phyloP scores from a whole-genome alignment of 1,284 basidiomycete species.

The Chondrostereum purpureum region DNA sequence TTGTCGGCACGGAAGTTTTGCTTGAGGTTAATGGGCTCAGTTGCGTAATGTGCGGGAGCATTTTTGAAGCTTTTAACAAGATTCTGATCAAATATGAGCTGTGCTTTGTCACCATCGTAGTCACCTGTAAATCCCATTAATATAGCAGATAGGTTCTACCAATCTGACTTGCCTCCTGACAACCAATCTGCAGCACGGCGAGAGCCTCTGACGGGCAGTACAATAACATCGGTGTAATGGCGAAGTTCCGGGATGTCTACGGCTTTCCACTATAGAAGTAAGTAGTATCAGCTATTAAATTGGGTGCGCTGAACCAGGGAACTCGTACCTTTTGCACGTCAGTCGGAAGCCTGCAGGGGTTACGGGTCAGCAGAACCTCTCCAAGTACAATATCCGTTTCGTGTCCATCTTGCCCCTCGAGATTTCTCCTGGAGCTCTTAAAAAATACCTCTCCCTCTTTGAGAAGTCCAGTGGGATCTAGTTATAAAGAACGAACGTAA shows the following conservation, averaged over 20 bases:
- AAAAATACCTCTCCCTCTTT: conserved; percentile 40
- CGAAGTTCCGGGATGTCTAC: conserved; percentile 38
- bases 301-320: background rate
- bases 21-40: conserved; percentile 35
- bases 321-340: conserved; percentile 47
- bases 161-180: conserved; percentile 33
- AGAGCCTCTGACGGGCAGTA: conserved; percentile 38
- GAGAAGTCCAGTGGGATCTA: conserved; percentile 38
- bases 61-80: conserved; percentile 46
- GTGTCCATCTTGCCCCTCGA: conserved; percentile 30
- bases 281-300: background rate
- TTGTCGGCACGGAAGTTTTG: conserved; percentile 35
- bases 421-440: conserved; percentile 31
- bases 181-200: conserved; percentile 42
- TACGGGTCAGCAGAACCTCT: conserved; percentile 38
- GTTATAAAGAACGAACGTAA: background rate
- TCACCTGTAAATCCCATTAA: conserved; percentile 28
- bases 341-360: conserved; percentile 50
- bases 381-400: conserved; percentile 37
- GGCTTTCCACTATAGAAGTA: conserved; percentile 33
- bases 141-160: background rate
- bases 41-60: conserved; percentile 38
- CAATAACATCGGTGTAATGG: conserved; percentile 38
- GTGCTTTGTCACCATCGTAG: conserved; percentile 45
- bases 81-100: conserved; percentile 36